Base-by-base conservation (phyloP, 768 basidiomycete species). In the Aureoboletus auriporus region DNA sequence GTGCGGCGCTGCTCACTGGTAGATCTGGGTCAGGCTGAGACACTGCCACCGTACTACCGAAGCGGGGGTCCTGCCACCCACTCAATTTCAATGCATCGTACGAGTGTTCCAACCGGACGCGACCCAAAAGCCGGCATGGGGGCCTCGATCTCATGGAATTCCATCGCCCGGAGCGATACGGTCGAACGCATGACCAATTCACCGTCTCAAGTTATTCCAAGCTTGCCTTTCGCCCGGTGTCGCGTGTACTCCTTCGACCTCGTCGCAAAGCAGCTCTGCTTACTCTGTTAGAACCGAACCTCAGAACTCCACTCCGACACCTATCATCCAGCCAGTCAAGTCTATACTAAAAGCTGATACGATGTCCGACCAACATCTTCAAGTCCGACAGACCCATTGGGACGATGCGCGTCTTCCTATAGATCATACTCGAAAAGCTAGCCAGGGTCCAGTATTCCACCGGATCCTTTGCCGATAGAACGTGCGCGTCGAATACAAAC, bases 141-240 rank as follows among this genome's bases (percentile, higher is more conserved):
- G 79, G 79, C 45, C 66, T 86, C 5, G 79, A 82, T 6, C 69
- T 81, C 26, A 62, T 86, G 28, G 86, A 89, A 52, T 69, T 78
- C 0, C 78, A 84, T 27, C 71, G 83, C 84, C 13, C 69, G 89
- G 31, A 73, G 79, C 36, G 86, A 88, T 47, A 89, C 86, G 0
- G 75, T 89, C 33, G 77, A 83, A 55, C 77, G 79, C 39, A 89
- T 89, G 86, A 89, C 86, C 3, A 70, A 75, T 42, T 69, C 74
- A 12, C 77, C 79, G 1, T 71, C 71, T 35, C 66, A 66, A 46
- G 50, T 51, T 11, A 47, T 45, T 26, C 20, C 20, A 23, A 23
- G 4, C 50, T 14, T 36, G 43, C 27, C 37, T 39, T 5, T 14
- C 10, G 4, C 4, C 20, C 2, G 20, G 20, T 23, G 20, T 23